Conservation (phyloP, 305 asterid genomes). For the Fraxinus albicans region DNA sequence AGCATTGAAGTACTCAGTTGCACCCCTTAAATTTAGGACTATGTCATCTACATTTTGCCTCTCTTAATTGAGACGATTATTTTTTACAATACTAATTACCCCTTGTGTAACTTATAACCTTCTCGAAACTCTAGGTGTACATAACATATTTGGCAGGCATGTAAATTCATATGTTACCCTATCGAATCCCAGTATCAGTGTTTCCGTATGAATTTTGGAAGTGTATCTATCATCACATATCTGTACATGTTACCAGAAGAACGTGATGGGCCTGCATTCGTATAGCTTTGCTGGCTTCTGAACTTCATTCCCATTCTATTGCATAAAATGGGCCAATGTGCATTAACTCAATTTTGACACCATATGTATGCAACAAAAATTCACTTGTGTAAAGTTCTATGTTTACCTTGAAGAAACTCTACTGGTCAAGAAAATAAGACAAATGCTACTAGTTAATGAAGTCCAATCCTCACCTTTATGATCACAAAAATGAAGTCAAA, state of each 20-base stretch:
- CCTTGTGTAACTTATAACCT: neutral
- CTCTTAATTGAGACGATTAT: constrained; percentile 6
- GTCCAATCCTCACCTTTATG: constrained; percentile 10
- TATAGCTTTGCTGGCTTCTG: constrained; percentile 44
- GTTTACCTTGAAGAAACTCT: constrained; percentile 1
- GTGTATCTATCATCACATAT: constrained; percentile 41
- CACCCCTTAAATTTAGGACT: constrained; percentile 14
- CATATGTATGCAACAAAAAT: constrained; percentile 18
- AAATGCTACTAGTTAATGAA: constrained; percentile 29
- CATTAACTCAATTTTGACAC: constrained; percentile 48
- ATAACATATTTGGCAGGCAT: neutral
- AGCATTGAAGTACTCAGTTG: neutral
- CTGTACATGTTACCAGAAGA: constrained; percentile 49
- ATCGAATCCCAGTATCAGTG: neutral
- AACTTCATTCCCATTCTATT: constrained; percentile 34
- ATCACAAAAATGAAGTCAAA: constrained; percentile 21
- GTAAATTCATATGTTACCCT: neutral
- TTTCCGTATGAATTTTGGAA: neutral
- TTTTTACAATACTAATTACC: neutral
- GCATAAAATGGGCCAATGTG: constrained; percentile 42
- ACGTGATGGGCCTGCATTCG: constrained; percentile 50
- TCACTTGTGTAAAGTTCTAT: neutral
- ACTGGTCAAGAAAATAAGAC: constrained; percentile 5
- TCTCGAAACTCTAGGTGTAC: neutral
- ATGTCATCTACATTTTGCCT: constrained; percentile 23